Evolutionary conservation across 108 stramenopile genomes (phyloP), one percentile per base, ranked within the genome.

Genomic region (Phaeodactylum tricornutum): DNA sequence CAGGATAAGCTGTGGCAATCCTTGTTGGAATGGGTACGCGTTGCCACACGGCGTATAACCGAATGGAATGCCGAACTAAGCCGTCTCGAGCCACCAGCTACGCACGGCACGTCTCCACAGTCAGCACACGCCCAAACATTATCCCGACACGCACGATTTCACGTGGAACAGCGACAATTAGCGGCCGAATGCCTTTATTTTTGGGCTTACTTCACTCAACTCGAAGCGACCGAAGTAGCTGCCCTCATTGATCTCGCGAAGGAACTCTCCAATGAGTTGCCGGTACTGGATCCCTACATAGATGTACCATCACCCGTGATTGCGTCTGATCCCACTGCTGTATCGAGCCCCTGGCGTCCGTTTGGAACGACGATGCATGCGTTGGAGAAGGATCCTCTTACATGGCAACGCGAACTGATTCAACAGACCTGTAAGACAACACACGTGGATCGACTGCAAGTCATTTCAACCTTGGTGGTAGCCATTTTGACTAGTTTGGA

Each of bases 191-290:
- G 64, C 34, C 52, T 91, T 0, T 83, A 82, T 45, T 84, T 67
- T 42, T 49, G 86, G 4, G 77, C 82, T 0, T 91, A 91, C 55
- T 77, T 84, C 40, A 81, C 81, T 1, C 84, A 91, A 60, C 49
- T 79, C 44, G 69, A 57, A 6, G 36, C 35, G 2, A 53, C 58
- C 17, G 88, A 91, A 61, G 68, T 81, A 12, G 60, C 50, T 9
- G 43, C 45, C 7, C 24, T 91, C 23, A 55, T 91, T 31, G 81
- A 86, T 61, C 53, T 84, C 55, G 63, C 87, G 15, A 47, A 62
- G 27, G 74, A 77, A 16, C 47, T 87, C 42, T 74, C 68, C 16
- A 76, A 78, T 47, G 66, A 75, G 2, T 51, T 79, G 26, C 71
- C 74, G 20, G 34, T 64, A 19, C 59, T 81, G 33, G 72, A 82